Base-by-base conservation (phyloP, 2,329 filamentous ascomycete genomes). In the Penicillium sp. region DNA sequence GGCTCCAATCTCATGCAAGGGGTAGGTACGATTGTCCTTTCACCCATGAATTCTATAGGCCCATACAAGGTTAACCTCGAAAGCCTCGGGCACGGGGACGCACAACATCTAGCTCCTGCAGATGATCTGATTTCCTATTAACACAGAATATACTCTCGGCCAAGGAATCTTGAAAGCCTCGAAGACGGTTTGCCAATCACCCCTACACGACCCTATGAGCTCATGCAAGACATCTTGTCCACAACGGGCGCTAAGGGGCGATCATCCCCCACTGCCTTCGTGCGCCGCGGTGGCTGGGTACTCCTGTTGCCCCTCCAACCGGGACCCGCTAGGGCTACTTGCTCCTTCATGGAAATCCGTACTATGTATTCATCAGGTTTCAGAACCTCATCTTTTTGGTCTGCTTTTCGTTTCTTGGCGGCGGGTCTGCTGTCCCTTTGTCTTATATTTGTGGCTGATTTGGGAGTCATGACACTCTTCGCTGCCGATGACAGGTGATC, bases 181-280 rank as follows among this genome's bases (percentile, higher is more conserved):
- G 27, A 48, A 21, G 6, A 6, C 14, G 24, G 39, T 6, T 13
- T 19, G 16, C n/a, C 19, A 22, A 3, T 41, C 6, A 13, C 13
- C 13, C 31, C n/a, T 29, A 22, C 6, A 19, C 14, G 39, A 41
- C 6, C 19, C 19, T 53, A 37, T 22, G 31, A 37, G 19, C 22
- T 33, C 13, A 63, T 64, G 63, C 63, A 65, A 65, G 62, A 65
- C 63, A 65, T 59, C 52, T 50, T 58, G 22, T 50, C 51, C 56
- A 52, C 57, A 59, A 46, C 61, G 57, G 59, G 55, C 54, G 41
- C 54, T 58, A 55, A 33, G 53, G 48, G 57, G 55, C 43, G 62
- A 60, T 62, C 58, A 31, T 58, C 53, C 45, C 45, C 48, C 49
- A 35, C 52, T 52, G 33, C 24, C 10, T 51, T 55, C 57, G 43